Evolutionary conservation across 176 grass and related monocot species (phyloP).

Genomic region (Aegilops bicornis): DNA sequence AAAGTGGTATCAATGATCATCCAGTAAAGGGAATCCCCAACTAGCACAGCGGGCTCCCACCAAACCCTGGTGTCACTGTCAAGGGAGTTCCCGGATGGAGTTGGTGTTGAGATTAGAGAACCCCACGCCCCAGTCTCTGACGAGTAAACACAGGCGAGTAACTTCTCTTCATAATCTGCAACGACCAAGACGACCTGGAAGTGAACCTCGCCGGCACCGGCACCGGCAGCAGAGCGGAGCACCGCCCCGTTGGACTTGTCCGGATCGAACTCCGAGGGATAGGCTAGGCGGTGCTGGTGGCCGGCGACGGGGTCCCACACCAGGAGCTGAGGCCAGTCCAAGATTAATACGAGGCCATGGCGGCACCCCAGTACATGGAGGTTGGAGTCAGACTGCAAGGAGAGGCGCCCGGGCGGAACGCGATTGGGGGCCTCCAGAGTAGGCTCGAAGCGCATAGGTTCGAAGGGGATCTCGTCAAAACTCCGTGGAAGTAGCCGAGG

Average conservation of each 20-base stretch:
- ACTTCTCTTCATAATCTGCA: fast-evolving
- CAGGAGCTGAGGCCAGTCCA: background rate
- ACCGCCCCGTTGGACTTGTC: background rate
- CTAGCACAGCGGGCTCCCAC: background rate
- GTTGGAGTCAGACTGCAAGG: no score
- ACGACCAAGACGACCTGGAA: background rate
- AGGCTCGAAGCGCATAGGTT: background rate
- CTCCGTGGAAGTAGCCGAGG: background rate
- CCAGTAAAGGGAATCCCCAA: background rate
- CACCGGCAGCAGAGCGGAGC: background rate
- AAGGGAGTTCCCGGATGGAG: background rate
- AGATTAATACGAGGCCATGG: no score
- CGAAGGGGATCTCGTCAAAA: background rate
- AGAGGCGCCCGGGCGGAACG: no score
- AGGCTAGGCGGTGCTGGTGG: background rate
- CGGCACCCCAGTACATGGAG: no score
- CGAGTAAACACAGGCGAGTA: background rate
- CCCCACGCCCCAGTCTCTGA: background rate
- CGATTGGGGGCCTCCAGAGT: background rate
- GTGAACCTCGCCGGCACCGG: no score
- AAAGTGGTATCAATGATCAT: background rate
- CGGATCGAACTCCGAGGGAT: background rate
- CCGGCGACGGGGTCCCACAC: background rate
- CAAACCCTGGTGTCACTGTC: background rate
- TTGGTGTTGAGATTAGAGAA: background rate